phyloP scores from a whole-genome alignment of 306 rosid species.

The Medicago arabica region DNA sequence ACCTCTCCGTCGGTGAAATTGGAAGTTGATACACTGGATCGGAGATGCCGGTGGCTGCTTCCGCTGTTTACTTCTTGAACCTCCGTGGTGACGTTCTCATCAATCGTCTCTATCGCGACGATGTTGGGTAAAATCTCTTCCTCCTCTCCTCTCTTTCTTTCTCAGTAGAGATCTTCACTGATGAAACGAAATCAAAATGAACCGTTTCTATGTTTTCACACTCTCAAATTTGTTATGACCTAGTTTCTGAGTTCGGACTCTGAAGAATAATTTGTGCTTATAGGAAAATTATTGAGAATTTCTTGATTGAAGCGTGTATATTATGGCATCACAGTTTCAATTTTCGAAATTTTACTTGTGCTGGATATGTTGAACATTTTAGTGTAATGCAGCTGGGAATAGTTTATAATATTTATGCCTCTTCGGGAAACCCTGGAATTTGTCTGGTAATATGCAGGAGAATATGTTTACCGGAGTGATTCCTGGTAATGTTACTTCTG shows the following conservation, averaged over 20 bases:
- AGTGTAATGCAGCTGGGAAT: slow-evolving; percentile 25
- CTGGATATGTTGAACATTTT: neutral
- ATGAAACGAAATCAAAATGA: slow-evolving; percentile 9
- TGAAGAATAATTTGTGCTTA: neutral
- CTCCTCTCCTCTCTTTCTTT: neutral
- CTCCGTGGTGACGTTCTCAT: slow-evolving; percentile 98
- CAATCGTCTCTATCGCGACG: slow-evolving; percentile 95
- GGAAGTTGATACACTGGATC: slow-evolving; percentile 62
- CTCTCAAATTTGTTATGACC: neutral
- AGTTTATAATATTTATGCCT: neutral
- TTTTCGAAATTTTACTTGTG: neutral
- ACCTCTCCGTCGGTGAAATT: slow-evolving; percentile 30
- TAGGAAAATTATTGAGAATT: neutral
- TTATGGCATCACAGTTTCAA: slow-evolving; percentile 1
- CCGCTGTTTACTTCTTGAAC: slow-evolving; percentile 85
- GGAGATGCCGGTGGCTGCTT: slow-evolving; percentile 96
- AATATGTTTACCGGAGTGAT: slow-evolving; percentile 64
- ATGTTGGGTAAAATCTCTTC: slow-evolving; percentile 72
- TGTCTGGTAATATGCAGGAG: slow-evolving; percentile 51
- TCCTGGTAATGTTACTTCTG: slow-evolving; percentile 59
- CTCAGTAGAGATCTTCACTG: slow-evolving; percentile 15
- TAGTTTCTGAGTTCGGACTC: slow-evolving; percentile 15
- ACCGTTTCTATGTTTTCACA: neutral
- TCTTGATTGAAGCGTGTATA: slow-evolving; percentile 2
- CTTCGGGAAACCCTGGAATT: neutral